phyloP scores from a whole-genome alignment of 2,329 filamentous ascomycete species.

The Hirsutella thompsonii region DNA sequence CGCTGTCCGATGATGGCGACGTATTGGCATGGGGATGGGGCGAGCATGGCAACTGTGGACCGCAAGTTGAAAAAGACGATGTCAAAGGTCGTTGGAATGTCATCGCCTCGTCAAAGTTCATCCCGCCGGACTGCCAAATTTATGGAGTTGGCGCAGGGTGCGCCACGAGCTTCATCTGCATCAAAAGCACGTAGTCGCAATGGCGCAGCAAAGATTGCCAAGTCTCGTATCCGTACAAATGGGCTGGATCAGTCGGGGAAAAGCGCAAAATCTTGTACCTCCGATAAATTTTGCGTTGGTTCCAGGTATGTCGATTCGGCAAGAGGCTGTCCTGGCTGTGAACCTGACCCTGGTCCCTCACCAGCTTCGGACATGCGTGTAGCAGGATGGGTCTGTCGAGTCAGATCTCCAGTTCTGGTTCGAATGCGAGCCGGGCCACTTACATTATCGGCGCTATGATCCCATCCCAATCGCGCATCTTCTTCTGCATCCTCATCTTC shows the following conservation, averaged over 20 bases:
- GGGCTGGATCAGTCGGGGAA: conserved; percentile 24
- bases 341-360: conserved; percentile 11
- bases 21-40: conserved; percentile 92
- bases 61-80: conserved; percentile 47
- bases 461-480: conserved; percentile 60
- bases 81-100: conserved; percentile 58
- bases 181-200: conserved; percentile 14
- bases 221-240: background rate
- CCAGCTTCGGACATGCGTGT: conserved; percentile 28
- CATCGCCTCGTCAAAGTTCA: conserved; percentile 44
- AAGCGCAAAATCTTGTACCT: conserved; percentile 39
- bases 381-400: conserved; percentile 27
- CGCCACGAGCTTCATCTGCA: conserved; percentile 72
- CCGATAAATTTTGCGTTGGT: conserved; percentile 62
- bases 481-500: conserved; percentile 51
- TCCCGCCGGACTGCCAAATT: conserved; percentile 38
- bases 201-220: no score
- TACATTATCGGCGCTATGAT: conserved; percentile 52
- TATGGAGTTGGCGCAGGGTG: conserved; percentile 67
- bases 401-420: conserved; percentile 11
- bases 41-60: conserved; percentile 92
- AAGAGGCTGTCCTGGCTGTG: conserved; percentile 7
- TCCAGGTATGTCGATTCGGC: conserved; percentile 33
- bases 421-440: conserved; percentile 14
- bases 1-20: conserved; percentile 48